Percentiles rank a stretch among this genome's conserved stretches.
These are phyloP conservation scores for Cardamine occulta DNA, from an alignment of 345 rosid genomes.

Conservation along the genomic window DNA sequence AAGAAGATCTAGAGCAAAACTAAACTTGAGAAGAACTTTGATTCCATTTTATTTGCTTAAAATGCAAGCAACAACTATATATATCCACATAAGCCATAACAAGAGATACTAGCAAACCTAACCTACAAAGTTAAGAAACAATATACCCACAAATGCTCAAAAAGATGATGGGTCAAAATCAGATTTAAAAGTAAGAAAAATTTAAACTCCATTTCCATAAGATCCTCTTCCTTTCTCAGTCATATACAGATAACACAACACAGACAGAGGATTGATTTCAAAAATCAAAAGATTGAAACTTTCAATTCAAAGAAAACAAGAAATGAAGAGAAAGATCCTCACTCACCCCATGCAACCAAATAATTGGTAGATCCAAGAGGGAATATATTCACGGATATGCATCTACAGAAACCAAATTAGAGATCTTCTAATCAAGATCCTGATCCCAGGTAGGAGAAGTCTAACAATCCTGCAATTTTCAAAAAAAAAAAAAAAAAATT, in stretches of 20 bases:
- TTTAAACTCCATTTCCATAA: conserved; percentile 6
- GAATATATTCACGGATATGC: conserved; percentile 54
- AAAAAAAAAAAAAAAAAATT: neutral
- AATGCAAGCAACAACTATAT: conserved; percentile 36
- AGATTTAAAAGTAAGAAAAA: neutral
- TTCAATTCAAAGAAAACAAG: neutral
- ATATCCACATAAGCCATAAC: neutral
- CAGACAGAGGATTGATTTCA: neutral
- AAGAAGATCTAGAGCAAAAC: conserved; percentile 7
- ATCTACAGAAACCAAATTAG: conserved; percentile 50
- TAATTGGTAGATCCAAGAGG: conserved; percentile 59
- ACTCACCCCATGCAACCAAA: conserved; percentile 73
- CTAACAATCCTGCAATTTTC: conserved; percentile 42
- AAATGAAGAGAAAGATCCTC: conserved; percentile 34
- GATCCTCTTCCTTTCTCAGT: conserved; percentile 15
- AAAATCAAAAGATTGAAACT: conserved; percentile 1
- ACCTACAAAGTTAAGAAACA: neutral
- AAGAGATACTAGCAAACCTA: conserved; percentile 7
- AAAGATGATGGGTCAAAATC: conserved; percentile 11
- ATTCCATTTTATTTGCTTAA: conserved; percentile 26
- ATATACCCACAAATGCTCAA: conserved; percentile 14
- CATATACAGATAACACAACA: conserved; percentile 1
- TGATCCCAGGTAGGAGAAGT: conserved; percentile 51
- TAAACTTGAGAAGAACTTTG: conserved; percentile 18
- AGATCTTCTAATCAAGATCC: conserved; percentile 48